Evolutionary conservation across 2,329 filamentous ascomycete genomes (phyloP), one percentile per base, ranked within the genome.

Genomic region (Dactylellina drechsleri): DNA sequence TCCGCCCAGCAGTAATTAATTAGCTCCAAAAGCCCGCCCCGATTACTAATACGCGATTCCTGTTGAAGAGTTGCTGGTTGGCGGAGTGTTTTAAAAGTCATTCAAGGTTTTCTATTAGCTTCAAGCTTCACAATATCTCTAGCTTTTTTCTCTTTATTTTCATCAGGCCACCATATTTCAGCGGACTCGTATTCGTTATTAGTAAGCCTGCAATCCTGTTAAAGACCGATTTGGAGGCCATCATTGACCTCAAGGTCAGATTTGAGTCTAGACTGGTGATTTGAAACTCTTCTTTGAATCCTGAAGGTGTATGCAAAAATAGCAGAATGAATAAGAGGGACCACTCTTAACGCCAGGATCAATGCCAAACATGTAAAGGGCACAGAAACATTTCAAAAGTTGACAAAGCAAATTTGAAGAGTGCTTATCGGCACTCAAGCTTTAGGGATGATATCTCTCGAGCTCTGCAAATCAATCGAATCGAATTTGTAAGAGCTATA

Each of bases 401-500:
- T 15, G 53, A 20, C 54, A 20, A 52, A 50, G 20, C 23, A 50
- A 7, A 36, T n/a, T 23, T 23, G 28, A 7, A 40, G 15, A 23
- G 7, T n/a, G 16, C 8, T n/a, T 10, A 31, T 53, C 26, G 15
- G 45, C 28, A 52, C 15, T 53, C 8, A n/a, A 20, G 7, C 15
- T 36, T 36, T 23, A 2, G 23, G 6, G 3, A 7, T 8, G 31
- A 7, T 36, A 36, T 36, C 6, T 36, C 31, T 36, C 31, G 31
- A 36, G 31, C 31, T 36, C 31, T 36, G 31, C 31, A 10, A 36
- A 36, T 16, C 31, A 26, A 23, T 43, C 7, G 28, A 41, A 43
- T 13, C 40, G 3, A 20, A n/a, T 31, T n/a, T 58, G 20, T 10
- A 28, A 45, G 15, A 28, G 40, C 86, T 84, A 96, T 67, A 96